phyloP scores from a whole-genome alignment of 768 basidiomycete genomes.

The Serendipita vermifera region DNA sequence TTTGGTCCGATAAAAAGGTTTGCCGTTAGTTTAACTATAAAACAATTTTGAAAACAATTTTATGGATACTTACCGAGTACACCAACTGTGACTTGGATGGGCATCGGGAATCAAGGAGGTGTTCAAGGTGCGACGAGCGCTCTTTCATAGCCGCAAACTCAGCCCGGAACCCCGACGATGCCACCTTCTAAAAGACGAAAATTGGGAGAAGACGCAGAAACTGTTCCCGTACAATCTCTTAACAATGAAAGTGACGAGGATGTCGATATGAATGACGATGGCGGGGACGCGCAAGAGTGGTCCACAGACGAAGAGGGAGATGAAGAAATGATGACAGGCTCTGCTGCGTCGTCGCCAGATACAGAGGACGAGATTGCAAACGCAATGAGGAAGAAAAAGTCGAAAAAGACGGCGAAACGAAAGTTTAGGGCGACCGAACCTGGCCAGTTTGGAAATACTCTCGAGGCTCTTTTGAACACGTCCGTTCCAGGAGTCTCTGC shows the following conservation, averaged over 20 bases:
- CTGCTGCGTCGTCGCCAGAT: slow-evolving; percentile 24
- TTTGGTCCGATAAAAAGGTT: neutral
- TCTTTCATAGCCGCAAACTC: neutral
- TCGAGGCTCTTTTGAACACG: slow-evolving; percentile 60
- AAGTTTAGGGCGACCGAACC: slow-evolving; percentile 70
- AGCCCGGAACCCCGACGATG: neutral
- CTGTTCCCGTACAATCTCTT: neutral
- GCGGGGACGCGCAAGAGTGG: neutral
- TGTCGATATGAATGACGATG: neutral
- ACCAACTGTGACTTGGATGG: slow-evolving; percentile 13
- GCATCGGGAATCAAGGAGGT: slow-evolving; percentile 1
- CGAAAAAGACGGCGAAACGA: slow-evolving; percentile 67
- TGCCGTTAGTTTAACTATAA: neutral
- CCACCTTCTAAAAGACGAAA: slow-evolving; percentile 1
- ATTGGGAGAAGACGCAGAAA: neutral
- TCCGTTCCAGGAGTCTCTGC: slow-evolving; percentile 48
- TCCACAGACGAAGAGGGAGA: neutral
- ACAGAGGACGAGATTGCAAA: slow-evolving; percentile 54
- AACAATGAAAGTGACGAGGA: neutral
- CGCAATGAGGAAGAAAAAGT: slow-evolving; percentile 41
- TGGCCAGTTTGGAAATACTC: slow-evolving; percentile 58
- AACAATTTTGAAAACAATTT: neutral
- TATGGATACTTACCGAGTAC: slow-evolving; percentile 13
- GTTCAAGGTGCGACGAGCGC: neutral
- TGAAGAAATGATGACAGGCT: neutral